Evolutionary conservation across 176 grass and related monocot species (phyloP).

Genomic region (Carex cristatella): DNA sequence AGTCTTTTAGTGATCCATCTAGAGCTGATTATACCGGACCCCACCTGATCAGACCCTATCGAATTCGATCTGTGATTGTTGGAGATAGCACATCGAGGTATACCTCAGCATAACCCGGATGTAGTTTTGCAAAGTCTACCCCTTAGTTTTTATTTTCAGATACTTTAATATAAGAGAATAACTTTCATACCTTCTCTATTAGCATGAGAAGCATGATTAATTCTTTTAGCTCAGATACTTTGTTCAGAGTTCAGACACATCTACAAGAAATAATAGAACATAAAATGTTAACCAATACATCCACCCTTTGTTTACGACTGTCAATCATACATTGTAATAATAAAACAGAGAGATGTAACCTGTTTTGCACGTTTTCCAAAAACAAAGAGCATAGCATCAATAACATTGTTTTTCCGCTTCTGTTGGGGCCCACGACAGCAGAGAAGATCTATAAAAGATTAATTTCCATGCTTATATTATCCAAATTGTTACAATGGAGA

Average conservation of each 20-base stretch:
- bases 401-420: constrained; percentile 96
- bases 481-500: neutral
- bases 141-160: too few species aligned
- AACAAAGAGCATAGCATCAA: constrained; percentile 99
- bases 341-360: constrained; percentile 28
- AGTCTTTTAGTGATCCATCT: neutral
- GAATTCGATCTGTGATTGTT: neutral
- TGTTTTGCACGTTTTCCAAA: constrained; percentile 93
- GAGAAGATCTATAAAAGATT: constrained; percentile 73
- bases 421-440: constrained; percentile 91
- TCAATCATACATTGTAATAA: constrained; percentile 11
- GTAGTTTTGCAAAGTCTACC: too few species aligned
- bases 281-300: constrained; percentile 16
- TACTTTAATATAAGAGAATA: too few species aligned
- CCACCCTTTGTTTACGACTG: neutral
- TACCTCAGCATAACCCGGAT: too few species aligned
- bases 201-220: too few species aligned
- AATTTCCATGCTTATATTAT: constrained; percentile 5
- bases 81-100: too few species aligned
- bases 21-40: neutral
- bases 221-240: constrained; percentile 74
- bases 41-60: neutral
- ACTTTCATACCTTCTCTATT: too few species aligned
- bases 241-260: constrained; percentile 69
- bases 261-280: constrained; percentile 29